Base-by-base conservation (phyloP, 2,329 filamentous ascomycete genomes). In the Calonectria montana region DNA sequence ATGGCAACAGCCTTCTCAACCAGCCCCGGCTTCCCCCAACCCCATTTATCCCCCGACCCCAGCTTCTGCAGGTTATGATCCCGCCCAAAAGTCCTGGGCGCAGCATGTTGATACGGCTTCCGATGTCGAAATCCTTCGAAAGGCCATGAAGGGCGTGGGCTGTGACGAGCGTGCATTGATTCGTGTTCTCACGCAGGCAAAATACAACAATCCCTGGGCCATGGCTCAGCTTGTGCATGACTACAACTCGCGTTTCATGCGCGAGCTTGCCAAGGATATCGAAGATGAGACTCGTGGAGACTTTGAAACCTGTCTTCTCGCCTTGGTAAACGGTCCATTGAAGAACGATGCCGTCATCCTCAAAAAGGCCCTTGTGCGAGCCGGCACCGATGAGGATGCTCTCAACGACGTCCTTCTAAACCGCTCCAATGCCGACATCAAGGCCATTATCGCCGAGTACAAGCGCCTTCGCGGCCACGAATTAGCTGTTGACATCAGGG, bases 141-240 rank as follows among this genome's bases (percentile, higher is more conserved):
- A 82, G 25, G 81, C 82, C 1, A 83, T 84, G 82, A 81, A 82
- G 70, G 81, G 80, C 9, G 80, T 81, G 74, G 82, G 81, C 1
- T 83, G 82, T 41, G 80, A 83, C 23, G 80, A 84, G 64, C 66
- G 73, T 2, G 75, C 80, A 0, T 66, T 84, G 12, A 81, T 83
- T 41, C 74, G 74, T 4, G 71, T 82, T 9, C 73, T 84, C 12
- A 74, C 81, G 0, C 77, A 69, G 39, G 72, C 75, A 15, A 82
- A 83, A 68, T 84, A 83, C 35, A 65, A 72, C 2, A 80, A 81
- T 35, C 81, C 82, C 0, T 83, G 80, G 80, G 71, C 76, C 2
- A 81, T 84, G 77, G 75, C 74, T 0, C 81, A 83, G 50, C 76
- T 84, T 1, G 73, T 80, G 2, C 59, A 65, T 0, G 80, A 82